A percentile compares a stretch with the other conserved stretches of the same genome.
These are phyloP conservation scores for Grosmannia huntii DNA, from an alignment of 2,329 filamentous ascomycete genomes.

Conservation along the genomic window DNA sequence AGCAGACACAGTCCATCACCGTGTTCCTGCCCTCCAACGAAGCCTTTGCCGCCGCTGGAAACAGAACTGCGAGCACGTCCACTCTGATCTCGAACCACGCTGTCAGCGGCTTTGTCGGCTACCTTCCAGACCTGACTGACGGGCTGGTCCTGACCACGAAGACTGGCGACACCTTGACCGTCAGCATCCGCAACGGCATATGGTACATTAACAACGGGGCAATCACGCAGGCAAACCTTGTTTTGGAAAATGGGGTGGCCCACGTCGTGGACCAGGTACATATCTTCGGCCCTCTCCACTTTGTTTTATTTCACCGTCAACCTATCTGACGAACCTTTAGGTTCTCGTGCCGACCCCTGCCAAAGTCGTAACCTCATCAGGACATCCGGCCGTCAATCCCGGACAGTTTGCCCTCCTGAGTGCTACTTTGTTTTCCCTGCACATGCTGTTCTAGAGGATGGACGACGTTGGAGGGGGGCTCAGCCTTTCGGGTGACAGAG, in stretches of 20 bases:
- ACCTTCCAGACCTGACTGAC: constrained; percentile 12
- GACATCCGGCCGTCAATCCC: no score
- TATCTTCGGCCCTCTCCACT: not conserved
- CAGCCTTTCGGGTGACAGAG: not conserved
- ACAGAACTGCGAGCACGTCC: constrained; percentile 3
- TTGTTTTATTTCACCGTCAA: not conserved
- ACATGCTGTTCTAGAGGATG: not conserved
- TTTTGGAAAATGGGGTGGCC: constrained; percentile 14
- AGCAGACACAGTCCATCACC: constrained; percentile 10
- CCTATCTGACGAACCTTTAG: not conserved
- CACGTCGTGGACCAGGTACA: constrained; percentile 14
- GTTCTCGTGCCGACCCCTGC: not conserved
- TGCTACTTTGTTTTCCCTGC: not conserved
- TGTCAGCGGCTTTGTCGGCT: constrained; percentile 10
- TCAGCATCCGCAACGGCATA: constrained; percentile 12
- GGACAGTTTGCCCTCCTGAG: not conserved
- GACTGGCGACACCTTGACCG: constrained; percentile 9
- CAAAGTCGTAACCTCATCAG: not conserved
- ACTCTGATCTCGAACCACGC: constrained; percentile 12
- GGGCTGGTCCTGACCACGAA: constrained; percentile 11
- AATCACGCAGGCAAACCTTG: constrained; percentile 13
- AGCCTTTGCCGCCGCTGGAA: constrained; percentile 9
- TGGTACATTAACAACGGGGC: constrained; percentile 16
- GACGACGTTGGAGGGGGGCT: not conserved
- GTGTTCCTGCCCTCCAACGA: constrained; percentile 14